These are phyloP conservation scores for Gentiana dahurica DNA, from an alignment of 257 asterid genomes.

Conservation along the genomic window DNA sequence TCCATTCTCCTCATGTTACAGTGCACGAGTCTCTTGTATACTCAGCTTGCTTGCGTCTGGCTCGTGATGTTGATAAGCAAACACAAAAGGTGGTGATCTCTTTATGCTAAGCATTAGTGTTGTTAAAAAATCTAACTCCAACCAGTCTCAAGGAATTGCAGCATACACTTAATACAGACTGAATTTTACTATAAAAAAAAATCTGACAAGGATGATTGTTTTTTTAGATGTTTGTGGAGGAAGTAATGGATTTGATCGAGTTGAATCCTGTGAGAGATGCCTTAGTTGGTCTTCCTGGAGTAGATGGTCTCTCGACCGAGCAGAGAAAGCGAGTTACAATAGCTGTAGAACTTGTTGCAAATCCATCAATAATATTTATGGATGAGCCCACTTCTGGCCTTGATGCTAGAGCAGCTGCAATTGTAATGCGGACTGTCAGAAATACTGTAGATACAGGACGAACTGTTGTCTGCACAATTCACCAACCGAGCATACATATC, in stretches of 20 bases:
- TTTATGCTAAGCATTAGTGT: no score
- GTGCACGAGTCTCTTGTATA: slow-evolving; percentile 49
- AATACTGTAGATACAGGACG: slow-evolving; percentile 65
- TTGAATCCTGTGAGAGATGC: slow-evolving; percentile 32
- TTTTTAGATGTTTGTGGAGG: slow-evolving; percentile 63
- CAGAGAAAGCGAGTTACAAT: slow-evolving; percentile 62
- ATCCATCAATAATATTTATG: slow-evolving; percentile 70
- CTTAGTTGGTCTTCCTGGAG: slow-evolving; percentile 61
- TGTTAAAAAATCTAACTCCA: background rate
- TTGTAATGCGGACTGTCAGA: slow-evolving; percentile 63
- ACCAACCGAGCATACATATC: slow-evolving; percentile 64
- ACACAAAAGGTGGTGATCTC: slow-evolving; percentile 30
- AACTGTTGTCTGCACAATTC: slow-evolving; percentile 67
- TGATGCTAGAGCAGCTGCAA: slow-evolving; percentile 71
- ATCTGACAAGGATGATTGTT: background rate
- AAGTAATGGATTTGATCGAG: slow-evolving; percentile 68
- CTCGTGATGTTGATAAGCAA: slow-evolving; percentile 34
- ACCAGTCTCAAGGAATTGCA: background rate
- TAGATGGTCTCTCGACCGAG: slow-evolving; percentile 56
- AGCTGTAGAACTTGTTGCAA: slow-evolving; percentile 57
- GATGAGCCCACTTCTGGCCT: slow-evolving; percentile 68
- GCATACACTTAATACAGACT: no score
- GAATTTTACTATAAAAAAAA: no score
- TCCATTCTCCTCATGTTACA: slow-evolving; percentile 67
- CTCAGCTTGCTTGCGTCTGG: slow-evolving; percentile 66